Conservation (phyloP, 106 monocot species). For the Platanthera zijinensis region DNA sequence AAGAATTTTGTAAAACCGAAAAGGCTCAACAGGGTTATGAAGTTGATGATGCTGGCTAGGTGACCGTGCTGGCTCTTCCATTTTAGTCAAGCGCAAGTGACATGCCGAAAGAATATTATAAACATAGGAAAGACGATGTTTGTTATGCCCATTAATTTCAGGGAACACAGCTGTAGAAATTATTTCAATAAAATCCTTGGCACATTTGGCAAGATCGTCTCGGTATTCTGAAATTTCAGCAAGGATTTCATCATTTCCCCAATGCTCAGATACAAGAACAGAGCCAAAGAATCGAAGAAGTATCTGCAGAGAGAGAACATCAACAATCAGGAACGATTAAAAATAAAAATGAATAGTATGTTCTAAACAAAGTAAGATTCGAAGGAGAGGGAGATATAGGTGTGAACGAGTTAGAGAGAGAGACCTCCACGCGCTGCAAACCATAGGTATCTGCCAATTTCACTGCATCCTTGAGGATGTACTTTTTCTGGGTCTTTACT, state of each 20-base stretch:
- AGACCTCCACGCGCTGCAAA: conserved; percentile 64
- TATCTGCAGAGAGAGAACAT: conserved; percentile 35
- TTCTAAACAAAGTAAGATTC: neutral
- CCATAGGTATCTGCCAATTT: conserved; percentile 73
- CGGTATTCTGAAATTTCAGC: conserved; percentile 70
- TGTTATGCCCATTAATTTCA: conserved; percentile 69
- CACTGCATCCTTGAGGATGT: conserved; percentile 64
- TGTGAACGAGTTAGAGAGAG: neutral
- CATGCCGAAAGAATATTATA: conserved; percentile 79
- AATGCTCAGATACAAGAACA: conserved; percentile 74
- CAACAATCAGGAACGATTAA: neutral
- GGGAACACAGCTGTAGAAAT: conserved; percentile 60
- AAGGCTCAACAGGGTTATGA: conserved; percentile 46
- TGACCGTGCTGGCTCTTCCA: conserved; percentile 22
- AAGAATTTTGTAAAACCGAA: conserved; percentile 65
- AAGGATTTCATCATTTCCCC: conserved; percentile 85
- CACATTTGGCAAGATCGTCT: conserved; percentile 59
- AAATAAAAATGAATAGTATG: neutral
- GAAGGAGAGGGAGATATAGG: neutral
- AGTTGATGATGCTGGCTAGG: conserved; percentile 8
- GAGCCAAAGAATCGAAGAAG: conserved; percentile 64
- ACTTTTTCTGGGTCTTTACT: conserved; percentile 70
- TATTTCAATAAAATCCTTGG: conserved; percentile 56
- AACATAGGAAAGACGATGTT: conserved; percentile 70
- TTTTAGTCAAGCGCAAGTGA: conserved; percentile 33